Evolutionary conservation across 495 filamentous ascomycete species (phyloP).

Genomic region (Cetradonia linearis): DNA sequence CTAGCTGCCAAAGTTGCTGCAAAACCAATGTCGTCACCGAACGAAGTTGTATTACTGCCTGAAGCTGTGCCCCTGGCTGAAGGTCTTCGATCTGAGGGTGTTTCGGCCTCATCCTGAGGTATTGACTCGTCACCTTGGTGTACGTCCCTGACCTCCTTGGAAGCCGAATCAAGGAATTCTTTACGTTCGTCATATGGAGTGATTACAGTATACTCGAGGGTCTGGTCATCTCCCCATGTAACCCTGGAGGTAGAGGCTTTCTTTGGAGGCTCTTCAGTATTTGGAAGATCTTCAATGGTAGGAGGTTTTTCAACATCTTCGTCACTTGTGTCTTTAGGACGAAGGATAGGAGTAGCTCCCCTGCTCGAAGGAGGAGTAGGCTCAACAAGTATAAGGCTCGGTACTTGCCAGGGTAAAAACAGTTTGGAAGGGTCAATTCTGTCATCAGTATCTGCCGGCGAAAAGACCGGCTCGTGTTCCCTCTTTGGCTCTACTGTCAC

Average conservation of each 20-base stretch:
- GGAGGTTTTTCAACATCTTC: conserved; percentile 21
- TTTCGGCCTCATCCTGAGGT: background rate
- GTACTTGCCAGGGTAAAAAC: conserved; percentile 41
- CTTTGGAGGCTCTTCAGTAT: conserved; percentile 18
- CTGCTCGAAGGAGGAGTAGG: conserved; percentile 43
- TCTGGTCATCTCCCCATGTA: conserved; percentile 52
- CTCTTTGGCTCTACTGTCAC: conserved; percentile 25
- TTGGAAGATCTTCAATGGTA: conserved; percentile 1
- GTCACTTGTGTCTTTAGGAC: conserved; percentile 21
- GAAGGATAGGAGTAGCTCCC: conserved; percentile 34
- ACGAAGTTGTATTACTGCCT: conserved; percentile 25
- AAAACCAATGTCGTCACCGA: conserved; percentile 55
- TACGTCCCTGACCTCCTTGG: background rate
- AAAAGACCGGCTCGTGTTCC: conserved; percentile 19
- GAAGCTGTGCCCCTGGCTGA: background rate
- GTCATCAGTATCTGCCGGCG: conserved; percentile 22
- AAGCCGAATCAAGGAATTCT: conserved; percentile 15
- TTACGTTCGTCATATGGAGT: conserved; percentile 37
- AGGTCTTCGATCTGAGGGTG: background rate
- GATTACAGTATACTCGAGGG: conserved; percentile 49
- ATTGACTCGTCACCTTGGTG: background rate
- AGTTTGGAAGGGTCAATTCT: conserved; percentile 22
- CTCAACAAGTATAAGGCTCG: conserved; percentile 38
- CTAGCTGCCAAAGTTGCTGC: conserved; percentile 61
- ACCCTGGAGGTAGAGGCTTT: conserved; percentile 40